phyloP scores from a whole-genome alignment of 208 protist genomes.

The Kentomonas sorsogonicus region DNA sequence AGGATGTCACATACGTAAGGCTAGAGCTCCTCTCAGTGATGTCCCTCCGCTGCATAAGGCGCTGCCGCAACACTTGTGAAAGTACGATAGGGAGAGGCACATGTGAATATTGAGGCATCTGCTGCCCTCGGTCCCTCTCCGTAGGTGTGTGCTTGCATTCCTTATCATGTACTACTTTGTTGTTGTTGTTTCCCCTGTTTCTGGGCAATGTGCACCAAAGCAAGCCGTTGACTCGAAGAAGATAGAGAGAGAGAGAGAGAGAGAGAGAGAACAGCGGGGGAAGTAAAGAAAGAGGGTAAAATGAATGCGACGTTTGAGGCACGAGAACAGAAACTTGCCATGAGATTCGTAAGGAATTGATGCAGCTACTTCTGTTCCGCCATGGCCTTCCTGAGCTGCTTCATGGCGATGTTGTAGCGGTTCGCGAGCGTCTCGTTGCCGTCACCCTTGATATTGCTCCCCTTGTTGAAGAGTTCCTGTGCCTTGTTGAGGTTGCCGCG shows the following conservation, averaged over 20 bases:
- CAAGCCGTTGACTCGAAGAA: too few relatives aligned
- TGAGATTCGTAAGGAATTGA: neutral
- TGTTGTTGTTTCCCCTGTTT: slow-evolving; percentile 6
- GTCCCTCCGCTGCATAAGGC: too few relatives aligned
- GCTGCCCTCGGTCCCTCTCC: neutral
- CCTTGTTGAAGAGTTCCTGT: slow-evolving; percentile 78
- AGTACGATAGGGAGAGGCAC: too few relatives aligned
- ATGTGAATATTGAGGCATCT: too few relatives aligned
- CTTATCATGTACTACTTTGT: neutral
- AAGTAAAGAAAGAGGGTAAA: too few relatives aligned
- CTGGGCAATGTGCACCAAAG: too few relatives aligned
- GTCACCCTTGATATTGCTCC: slow-evolving; percentile 79
- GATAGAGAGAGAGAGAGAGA: too few relatives aligned
- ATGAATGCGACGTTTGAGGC: too few relatives aligned
- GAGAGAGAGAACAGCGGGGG: too few relatives aligned
- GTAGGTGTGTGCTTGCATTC: neutral
- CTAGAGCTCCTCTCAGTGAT: too few relatives aligned
- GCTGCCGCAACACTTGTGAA: too few relatives aligned
- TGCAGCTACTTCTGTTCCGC: slow-evolving; percentile 18
- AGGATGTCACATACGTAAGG: too few relatives aligned
- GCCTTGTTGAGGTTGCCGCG: slow-evolving; percentile 57
- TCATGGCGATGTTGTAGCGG: slow-evolving; percentile 83
- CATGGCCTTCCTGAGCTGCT: slow-evolving; percentile 75
- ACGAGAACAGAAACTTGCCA: neutral
- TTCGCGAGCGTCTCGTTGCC: slow-evolving; percentile 86